Conservation (phyloP, 768 basidiomycete genomes). For the Lactarius vividus region DNA sequence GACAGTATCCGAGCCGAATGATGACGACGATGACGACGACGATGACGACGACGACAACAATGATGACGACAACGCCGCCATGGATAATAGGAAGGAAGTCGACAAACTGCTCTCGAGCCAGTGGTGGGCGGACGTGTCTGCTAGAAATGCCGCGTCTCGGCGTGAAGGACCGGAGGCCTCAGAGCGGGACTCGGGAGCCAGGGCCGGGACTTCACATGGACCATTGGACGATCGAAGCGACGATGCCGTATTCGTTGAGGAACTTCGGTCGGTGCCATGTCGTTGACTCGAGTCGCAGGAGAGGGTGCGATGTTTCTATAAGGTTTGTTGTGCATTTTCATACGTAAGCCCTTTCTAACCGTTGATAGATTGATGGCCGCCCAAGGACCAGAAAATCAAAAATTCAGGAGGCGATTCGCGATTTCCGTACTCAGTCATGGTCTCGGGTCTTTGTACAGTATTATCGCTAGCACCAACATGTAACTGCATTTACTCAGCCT, state of each 20-base stretch:
- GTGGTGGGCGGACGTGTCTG: conserved; percentile 23
- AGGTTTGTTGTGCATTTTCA: conserved; percentile 38
- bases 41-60: too few relatives aligned
- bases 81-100: not conserved
- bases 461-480: not conserved
- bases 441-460: conserved; percentile 9
- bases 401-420: conserved; percentile 49
- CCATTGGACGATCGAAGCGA: conserved; percentile 25
- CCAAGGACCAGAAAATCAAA: conserved; percentile 52
- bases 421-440: conserved; percentile 31
- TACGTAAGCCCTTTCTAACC: not conserved
- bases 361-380: conserved; percentile 39
- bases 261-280: conserved; percentile 35
- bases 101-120: not conserved
- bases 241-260: conserved; percentile 44
- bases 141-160: conserved; percentile 19
- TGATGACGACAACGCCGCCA: not conserved
- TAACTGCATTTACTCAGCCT: not conserved
- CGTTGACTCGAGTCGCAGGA: conserved; percentile 40
- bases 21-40: not conserved
- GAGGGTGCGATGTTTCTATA: conserved; percentile 50
- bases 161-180: conserved; percentile 18
- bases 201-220: conserved; percentile 19
- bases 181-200: conserved; percentile 20
- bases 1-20: not conserved